Evolutionary conservation across 2,329 filamentous ascomycete genomes (phyloP).

Genomic region (Sporothrix brasiliensis): DNA sequence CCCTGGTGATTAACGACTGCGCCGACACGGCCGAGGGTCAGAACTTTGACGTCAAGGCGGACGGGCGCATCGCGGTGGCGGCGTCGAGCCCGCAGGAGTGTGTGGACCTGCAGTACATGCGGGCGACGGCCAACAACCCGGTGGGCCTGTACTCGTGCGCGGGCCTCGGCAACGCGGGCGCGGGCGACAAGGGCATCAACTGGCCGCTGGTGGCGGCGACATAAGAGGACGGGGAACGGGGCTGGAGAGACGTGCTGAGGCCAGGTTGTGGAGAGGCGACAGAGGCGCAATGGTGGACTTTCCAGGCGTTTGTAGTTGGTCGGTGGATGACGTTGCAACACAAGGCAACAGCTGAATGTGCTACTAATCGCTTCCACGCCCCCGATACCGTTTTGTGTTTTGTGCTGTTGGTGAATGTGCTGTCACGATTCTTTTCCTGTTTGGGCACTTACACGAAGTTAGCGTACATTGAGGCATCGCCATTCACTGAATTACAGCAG

Average conservation of each 20-base stretch:
- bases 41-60: slow-evolving; percentile 46
- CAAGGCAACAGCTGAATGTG: not conserved
- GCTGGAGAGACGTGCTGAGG: not conserved
- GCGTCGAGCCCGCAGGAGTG: slow-evolving; percentile 46
- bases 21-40: slow-evolving; percentile 43
- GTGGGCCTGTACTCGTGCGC: slow-evolving; percentile 48
- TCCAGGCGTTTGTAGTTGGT: not conserved
- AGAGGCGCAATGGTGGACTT: too few relatives aligned
- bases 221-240: not conserved
- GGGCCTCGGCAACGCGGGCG: slow-evolving; percentile 46
- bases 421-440: slow-evolving; percentile 1
- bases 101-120: slow-evolving; percentile 49
- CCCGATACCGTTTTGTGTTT: not conserved
- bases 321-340: not conserved
- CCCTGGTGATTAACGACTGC: slow-evolving; percentile 44
- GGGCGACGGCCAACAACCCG: slow-evolving; percentile 47
- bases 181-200: slow-evolving; percentile 49
- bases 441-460: slow-evolving; percentile 19
- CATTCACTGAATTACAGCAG: too few relatives aligned
- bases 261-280: not conserved
- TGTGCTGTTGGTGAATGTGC: not conserved
- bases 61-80: slow-evolving; percentile 47
- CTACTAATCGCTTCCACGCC: not conserved
- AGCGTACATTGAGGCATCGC: not conserved
- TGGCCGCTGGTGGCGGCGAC: slow-evolving; percentile 44